Evolutionary conservation across 371 early-diverging fungal species (phyloP), one percentile per base, ranked within the genome.

Genomic region (Blakeslea trispora): DNA sequence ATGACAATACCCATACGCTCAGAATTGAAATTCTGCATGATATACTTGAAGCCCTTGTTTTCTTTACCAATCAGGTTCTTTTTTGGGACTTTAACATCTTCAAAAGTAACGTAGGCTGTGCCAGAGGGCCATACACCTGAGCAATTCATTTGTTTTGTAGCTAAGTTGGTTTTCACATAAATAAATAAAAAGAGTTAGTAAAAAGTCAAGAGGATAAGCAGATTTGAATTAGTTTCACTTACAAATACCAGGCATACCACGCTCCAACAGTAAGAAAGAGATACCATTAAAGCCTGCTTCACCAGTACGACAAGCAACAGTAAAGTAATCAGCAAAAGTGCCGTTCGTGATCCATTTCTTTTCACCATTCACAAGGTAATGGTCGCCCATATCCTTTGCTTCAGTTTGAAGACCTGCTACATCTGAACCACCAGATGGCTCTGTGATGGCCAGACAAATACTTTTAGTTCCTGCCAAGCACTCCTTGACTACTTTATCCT

Each of bases 301-400:
- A 40, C 92, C 91, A 1, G 92, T 93, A 54, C 84, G 75, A 40
- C 78, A 89, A 41, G 83, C 87, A 13, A 71, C 69, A 0, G 81
- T 81, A 50, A 84, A 81, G 58, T 68, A 85, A 43, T 91, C 90
- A 19, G 92, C 89, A 74, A 81, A 92, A 2, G 84, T 82, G 55
- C 93, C 93, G 62, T 91, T 92, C 37, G 93, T 91, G 51, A 86
- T 86, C 86, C 88, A 88, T 69, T 91, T 91, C 82, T 92, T 90
- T 63, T 89, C 89, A 19, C 90, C 90, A 58, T 89, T 90, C 43
- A 89, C 40, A 5, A 59, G 14, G 18, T 64, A 71, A 37, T 82
- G 74, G 60, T 90, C 89, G 7, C 81, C 72, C 39, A 82, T 72
- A 66, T 89, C 85, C 55, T 85, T 87, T 9, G 94, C 94, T 55